Evolutionary conservation across 2,329 filamentous ascomycete genomes (phyloP).

Genomic region (Beauveria varroae): DNA sequence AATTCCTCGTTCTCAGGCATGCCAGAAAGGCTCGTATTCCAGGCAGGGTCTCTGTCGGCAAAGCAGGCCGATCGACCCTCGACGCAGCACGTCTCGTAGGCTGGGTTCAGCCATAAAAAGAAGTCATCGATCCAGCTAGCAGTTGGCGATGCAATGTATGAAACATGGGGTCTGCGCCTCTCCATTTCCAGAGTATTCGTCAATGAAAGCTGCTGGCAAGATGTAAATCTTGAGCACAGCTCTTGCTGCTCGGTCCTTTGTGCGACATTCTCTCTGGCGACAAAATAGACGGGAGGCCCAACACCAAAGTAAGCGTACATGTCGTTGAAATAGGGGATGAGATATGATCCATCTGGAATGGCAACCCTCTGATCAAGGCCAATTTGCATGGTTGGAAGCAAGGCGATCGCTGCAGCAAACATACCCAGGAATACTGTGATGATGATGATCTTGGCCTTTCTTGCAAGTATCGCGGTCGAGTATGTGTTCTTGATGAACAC

Average conservation of each 20-base stretch:
- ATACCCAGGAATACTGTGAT: constrained; percentile 78
- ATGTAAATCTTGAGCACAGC: constrained; percentile 84
- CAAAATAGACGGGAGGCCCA: constrained; percentile 94
- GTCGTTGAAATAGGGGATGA: constrained; percentile 95
- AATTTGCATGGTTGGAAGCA: constrained; percentile 77
- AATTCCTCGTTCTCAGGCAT: constrained; percentile 96
- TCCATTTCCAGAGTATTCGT: constrained; percentile 91
- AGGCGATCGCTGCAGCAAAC: constrained; percentile 75
- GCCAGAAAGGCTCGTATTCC: constrained; percentile 82
- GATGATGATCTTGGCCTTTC: constrained; percentile 69
- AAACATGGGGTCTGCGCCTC: constrained; percentile 78
- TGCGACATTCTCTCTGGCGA: constrained; percentile 76
- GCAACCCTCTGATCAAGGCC: constrained; percentile 93
- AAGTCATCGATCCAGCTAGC: constrained; percentile 98
- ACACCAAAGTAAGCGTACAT: constrained; percentile 86
- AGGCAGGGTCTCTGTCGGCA: constrained; percentile 63
- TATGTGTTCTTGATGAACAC: constrained; percentile 86
- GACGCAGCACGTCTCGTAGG: constrained; percentile 62
- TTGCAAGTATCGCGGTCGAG: constrained; percentile 72
- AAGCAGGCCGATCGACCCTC: constrained; percentile 72
- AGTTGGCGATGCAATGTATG: constrained; percentile 79
- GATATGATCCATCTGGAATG: constrained; percentile 85
- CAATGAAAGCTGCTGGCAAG: constrained; percentile 76
- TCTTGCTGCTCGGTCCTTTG: constrained; percentile 70
- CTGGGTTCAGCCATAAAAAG: constrained; percentile 92